Percentiles rank a stretch among this genome's conserved stretches.
Evolutionary conservation across 2,329 filamentous ascomycete genomes (phyloP).

Genomic region (Cordyceps javanica): DNA sequence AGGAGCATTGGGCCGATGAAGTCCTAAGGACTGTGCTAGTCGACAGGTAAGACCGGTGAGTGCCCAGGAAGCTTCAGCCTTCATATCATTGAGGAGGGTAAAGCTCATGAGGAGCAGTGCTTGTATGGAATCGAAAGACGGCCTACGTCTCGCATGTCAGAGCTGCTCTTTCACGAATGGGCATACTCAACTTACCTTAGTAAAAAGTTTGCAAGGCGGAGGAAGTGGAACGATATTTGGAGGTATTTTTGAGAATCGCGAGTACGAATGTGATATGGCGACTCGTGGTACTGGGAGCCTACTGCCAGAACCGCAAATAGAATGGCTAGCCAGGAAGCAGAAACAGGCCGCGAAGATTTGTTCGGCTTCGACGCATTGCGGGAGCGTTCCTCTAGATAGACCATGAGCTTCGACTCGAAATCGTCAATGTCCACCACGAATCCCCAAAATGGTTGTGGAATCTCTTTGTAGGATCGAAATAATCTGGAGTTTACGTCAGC

Average conservation of each 20-base stretch:
- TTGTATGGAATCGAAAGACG: conserved; percentile 60
- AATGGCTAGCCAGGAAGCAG: conserved; percentile 60
- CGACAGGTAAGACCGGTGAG: conserved; percentile 58
- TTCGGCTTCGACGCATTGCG: conserved; percentile 44
- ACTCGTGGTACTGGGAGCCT: conserved; percentile 61
- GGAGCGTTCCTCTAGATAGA: conserved; percentile 58
- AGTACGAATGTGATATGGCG: conserved; percentile 55
- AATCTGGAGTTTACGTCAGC: conserved; percentile 33
- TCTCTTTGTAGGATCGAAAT: conserved; percentile 61
- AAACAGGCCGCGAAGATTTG: conserved; percentile 45
- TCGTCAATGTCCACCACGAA: conserved; percentile 62
- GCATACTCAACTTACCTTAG: conserved; percentile 37
- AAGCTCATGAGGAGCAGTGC: conserved; percentile 57
- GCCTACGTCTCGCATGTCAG: conserved; percentile 31
- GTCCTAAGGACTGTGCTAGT: conserved; percentile 57
- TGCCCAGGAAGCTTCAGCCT: conserved; percentile 62
- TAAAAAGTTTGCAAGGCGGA: conserved; percentile 57
- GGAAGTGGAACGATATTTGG: conserved; percentile 59
- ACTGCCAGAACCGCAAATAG: conserved; percentile 60
- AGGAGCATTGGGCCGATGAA: conserved; percentile 44
- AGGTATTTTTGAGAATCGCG: conserved; percentile 55
- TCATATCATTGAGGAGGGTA: conserved; percentile 62
- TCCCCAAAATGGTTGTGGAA: conserved; percentile 62
- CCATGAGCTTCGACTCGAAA: conserved; percentile 57
- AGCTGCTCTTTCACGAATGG: background rate